Evolutionary conservation across 2,329 filamentous ascomycete genomes (phyloP), one percentile per base, ranked within the genome.

Genomic region (Aspergillus japonicus): DNA sequence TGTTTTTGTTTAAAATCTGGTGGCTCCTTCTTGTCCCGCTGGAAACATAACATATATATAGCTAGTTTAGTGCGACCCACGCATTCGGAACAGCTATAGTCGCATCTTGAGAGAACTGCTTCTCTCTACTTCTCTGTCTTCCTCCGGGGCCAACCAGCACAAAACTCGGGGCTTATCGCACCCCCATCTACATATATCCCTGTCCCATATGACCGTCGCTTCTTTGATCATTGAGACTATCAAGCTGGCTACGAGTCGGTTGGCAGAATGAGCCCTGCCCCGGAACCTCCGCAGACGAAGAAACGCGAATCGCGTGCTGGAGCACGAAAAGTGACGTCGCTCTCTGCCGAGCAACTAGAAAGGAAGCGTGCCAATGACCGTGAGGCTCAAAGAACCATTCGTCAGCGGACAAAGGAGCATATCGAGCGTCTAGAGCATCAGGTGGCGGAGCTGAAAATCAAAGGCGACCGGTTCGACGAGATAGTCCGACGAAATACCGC

Each of bases 281-380:
- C 56, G 35, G 67, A 66, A 29, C 47, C 60, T 23, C 52, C 62
- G 1, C 60, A 62, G 19, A 57, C 62, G n/a, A 75, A 68, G 58
- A 75, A 69, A 61, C 70, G 73, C 29, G 74, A 77, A 54, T 83
- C 83, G 50, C 78, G 83, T 69, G 82, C 82, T 39, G 83, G 83
- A 11, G 83, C 82, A 49, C 80, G 84, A 60, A 85, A 82, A 69
- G 84, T 86, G 47, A 82, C 81, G 42, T 83, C 82, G 10, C 75
- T 86, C 57, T 84, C 83, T 16, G 79, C 82, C 33, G 83, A 84
- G 59, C 84, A 86, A 67, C 75, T 86, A 52, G 84, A 86, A 66
- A 76, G 84, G 54, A 86, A 86, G 70, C 78, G 84, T 60, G 84
- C 84, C 62, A 86, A 86, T 70, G 84, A 86, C 69, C 78, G 84